A percentile compares a stretch with the other conserved stretches of the same genome.
These are phyloP conservation scores for Cryptococcus floricola DNA, from an alignment of 1,284 basidiomycete species.

Conservation along the genomic window DNA sequence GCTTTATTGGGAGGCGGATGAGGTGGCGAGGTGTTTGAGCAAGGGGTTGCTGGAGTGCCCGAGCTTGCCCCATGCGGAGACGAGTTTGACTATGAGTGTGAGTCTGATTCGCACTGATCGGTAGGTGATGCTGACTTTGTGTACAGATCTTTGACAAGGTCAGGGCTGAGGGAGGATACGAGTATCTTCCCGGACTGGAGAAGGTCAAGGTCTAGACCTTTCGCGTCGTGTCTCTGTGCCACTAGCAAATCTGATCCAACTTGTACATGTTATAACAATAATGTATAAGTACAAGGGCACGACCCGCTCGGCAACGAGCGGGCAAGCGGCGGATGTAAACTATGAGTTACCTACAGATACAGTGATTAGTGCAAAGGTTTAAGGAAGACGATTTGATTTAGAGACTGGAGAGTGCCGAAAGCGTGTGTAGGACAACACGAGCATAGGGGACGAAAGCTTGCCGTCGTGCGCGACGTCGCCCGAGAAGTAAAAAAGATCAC, in stretches of 20 bases:
- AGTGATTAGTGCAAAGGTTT: too few relatives aligned
- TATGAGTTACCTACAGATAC: too few relatives aligned
- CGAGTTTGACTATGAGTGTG: conserved; percentile 42
- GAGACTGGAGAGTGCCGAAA: too few relatives aligned
- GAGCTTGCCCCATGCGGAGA: conserved; percentile 40
- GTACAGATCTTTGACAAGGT: conserved; percentile 46
- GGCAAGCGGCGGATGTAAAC: too few relatives aligned
- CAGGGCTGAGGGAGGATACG: conserved; percentile 41
- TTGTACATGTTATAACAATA: background rate
- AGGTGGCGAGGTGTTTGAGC: conserved; percentile 43
- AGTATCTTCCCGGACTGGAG: conserved; percentile 43
- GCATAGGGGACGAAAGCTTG: too few relatives aligned
- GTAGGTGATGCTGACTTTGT: background rate
- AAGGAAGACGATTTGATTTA: too few relatives aligned
- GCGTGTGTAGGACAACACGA: too few relatives aligned
- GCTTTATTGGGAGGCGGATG: conserved; percentile 49
- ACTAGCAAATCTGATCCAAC: background rate
- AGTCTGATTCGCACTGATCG: conserved; percentile 6
- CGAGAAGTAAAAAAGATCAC: too few relatives aligned
- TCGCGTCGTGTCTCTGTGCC: background rate
- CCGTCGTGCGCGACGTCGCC: too few relatives aligned
- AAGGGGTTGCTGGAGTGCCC: conserved; percentile 41
- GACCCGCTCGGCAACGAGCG: too few relatives aligned
- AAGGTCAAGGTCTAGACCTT: conserved; percentile 19
- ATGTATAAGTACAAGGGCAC: too few relatives aligned